Base-by-base conservation (phyloP, 73 alveolate genomes). In the Symbiodinium natans region DNA sequence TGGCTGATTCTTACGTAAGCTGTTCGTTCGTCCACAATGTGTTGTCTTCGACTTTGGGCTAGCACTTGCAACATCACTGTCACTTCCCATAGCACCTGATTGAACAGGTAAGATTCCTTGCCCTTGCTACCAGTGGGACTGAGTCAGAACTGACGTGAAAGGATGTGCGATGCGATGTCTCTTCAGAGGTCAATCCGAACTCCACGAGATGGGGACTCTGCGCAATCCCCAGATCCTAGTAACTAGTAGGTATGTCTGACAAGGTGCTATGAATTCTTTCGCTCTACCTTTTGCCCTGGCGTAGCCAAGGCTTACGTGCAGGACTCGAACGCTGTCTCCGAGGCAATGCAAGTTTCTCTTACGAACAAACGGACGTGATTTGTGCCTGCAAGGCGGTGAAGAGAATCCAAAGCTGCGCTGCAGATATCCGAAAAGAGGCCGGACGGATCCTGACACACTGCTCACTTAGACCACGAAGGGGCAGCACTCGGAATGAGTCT, bases 381-480 rank as follows among this genome's bases (percentile, higher is more conserved):
- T 25, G 40, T 29, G 84, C n/a, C 43, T 31, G 86, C 46, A 7
- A 86, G 94, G 94, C 94, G 27, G 94, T 86, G 68, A 86, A 86
- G 94, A 34, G 54, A 83, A 54, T 86, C 54, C 94, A 86, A 80
- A 77, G 73, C n/a, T 86, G 94, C 56, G 63, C 94, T 1, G 94
- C 94, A 21, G 94, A 54, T 10, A 86, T 86, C 94, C 94, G 94
- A 41, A 86, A 86, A 48, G 94, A 86, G 94, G 94, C 94, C 40
- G 1, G 46, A 8, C 21, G 13, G 68, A 52, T 52, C 71, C 71
- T 52, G 71, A 8, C n/a, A n/a, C n/a, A n/a, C n/a, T n/a, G n/a
- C n/a, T n/a, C n/a, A 0, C 71, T 52, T 23, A 52, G 71, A 52
- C 31, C n/a, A n/a, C n/a, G n/a, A n/a, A n/a, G n/a, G n/a, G n/a